Evolutionary conservation across 2,329 filamentous ascomycete genomes (phyloP), one percentile per base, ranked within the genome.

Genomic region (Lasiodiplodia theobromae): DNA sequence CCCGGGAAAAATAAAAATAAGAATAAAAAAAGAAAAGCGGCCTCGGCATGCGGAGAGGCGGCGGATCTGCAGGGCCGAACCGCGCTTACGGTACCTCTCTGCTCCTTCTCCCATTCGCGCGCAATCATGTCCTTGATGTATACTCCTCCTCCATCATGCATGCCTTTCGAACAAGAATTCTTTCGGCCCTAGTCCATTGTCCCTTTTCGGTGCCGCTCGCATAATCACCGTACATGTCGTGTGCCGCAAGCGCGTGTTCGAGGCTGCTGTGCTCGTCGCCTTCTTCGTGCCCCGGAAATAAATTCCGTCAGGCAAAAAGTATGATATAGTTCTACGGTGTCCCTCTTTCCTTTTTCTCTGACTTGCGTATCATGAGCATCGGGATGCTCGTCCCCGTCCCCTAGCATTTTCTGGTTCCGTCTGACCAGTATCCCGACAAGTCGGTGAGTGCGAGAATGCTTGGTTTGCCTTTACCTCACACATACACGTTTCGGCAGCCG

Each of bases 31-130:
- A 10, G 11, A 47, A 47, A 47, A 47, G n/a, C 44, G 44, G n/a
- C 44, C 60, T 31, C 31, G 58, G 40, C 12, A 47, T 21, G 21
- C 38, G 58, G 58, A 49, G 21, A n/a, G 18, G 44, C 44, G 47
- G 60, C 28, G 60, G 60, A 64, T 64, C 60, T 51, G 60, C 60
- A 64, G 60, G 44, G 47, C 60, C 60, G 60, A 52, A 64, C 60
- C 60, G 60, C 44, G 47, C 60, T 37, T 47, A 52, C 60, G 60
- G 60, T 23, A 60, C 25, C 49, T 21, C 28, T 57, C 18, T 37
- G 31, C 54, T 57, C 31, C 54, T 57, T 25, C n/a, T 18, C 23
- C 3, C 21, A 44, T n/a, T 37, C 37, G 54, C 25, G 23, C 16
- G 18, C 37, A 18, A 16, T 60, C 21, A 47, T 60, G 38, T 21